phyloP scores from a whole-genome alignment of 495 filamentous ascomycete species.

The Podospora anserina region DNA sequence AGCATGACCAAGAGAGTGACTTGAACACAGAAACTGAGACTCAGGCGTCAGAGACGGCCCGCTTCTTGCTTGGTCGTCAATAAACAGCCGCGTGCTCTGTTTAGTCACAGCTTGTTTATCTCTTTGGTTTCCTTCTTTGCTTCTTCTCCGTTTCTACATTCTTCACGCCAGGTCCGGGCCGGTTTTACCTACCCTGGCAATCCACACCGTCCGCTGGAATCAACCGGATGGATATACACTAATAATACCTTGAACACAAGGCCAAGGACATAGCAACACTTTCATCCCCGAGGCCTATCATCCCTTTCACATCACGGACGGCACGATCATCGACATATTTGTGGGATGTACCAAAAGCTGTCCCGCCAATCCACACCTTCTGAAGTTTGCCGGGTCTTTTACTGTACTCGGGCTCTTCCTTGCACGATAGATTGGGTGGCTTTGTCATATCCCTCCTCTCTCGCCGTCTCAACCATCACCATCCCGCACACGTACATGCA shows the following conservation, averaged over 20 bases:
- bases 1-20: neutral
- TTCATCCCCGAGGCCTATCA: neutral
- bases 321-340: neutral
- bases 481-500: neutral
- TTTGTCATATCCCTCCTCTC: neutral
- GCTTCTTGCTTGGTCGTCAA: conserved; percentile 18
- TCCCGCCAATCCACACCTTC: neutral
- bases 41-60: conserved; percentile 10
- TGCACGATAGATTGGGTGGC: neutral
- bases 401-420: neutral
- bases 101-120: neutral
- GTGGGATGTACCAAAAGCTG: neutral
- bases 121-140: neutral
- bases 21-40: conserved; percentile 6
- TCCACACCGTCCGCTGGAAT: neutral
- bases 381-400: neutral
- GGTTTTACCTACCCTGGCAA: neutral
- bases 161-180: neutral
- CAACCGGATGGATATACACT: neutral
- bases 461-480: neutral
- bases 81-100: neutral
- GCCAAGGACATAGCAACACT: neutral
- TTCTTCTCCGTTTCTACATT: neutral
- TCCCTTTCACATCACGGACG: neutral
- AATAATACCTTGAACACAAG: neutral